Conservation (phyloP, 257 asterid species). For the Ajuga chamaepitys region DNA sequence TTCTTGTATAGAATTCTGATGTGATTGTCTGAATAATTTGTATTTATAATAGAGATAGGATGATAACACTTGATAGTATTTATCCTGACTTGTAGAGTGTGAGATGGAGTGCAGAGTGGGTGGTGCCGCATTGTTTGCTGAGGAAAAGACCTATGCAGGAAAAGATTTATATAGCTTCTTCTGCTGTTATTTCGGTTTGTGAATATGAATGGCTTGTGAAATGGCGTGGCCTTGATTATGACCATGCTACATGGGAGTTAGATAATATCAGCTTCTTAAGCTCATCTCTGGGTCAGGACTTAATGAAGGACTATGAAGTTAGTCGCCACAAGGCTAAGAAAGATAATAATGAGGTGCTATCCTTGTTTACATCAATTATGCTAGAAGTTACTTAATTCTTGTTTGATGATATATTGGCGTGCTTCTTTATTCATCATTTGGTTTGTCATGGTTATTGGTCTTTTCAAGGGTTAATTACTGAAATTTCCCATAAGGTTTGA, state of each 20-base stretch:
- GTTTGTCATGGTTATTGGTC: not conserved
- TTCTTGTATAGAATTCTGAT: not conserved
- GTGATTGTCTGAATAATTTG: not conserved
- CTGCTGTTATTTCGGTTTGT: constrained; percentile 31
- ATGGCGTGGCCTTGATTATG: constrained; percentile 63
- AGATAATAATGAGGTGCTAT: constrained; percentile 43
- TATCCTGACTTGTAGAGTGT: constrained; percentile 27
- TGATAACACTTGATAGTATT: not conserved
- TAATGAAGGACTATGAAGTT: constrained; percentile 39
- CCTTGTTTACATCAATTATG: not conserved
- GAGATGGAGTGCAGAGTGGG: constrained; percentile 62
- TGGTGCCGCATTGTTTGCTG: constrained; percentile 54
- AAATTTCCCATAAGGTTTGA: not conserved
- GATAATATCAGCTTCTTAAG: constrained; percentile 38
- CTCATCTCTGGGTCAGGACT: constrained; percentile 41
- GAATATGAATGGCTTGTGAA: constrained; percentile 69
- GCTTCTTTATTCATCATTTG: not conserved
- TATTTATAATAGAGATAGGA: not conserved
- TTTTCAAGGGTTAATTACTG: not conserved
- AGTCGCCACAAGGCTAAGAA: constrained; percentile 35
- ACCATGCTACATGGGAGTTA: constrained; percentile 65
- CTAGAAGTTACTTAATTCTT: not conserved
- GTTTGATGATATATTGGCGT: not conserved
- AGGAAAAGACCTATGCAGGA: constrained; percentile 44
- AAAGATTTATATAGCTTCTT: constrained; percentile 21